Percentiles rank a stretch among this genome's conserved stretches.
Conservation (phyloP, 2,329 filamentous ascomycete genomes). For the Cladosporium sp. region DNA sequence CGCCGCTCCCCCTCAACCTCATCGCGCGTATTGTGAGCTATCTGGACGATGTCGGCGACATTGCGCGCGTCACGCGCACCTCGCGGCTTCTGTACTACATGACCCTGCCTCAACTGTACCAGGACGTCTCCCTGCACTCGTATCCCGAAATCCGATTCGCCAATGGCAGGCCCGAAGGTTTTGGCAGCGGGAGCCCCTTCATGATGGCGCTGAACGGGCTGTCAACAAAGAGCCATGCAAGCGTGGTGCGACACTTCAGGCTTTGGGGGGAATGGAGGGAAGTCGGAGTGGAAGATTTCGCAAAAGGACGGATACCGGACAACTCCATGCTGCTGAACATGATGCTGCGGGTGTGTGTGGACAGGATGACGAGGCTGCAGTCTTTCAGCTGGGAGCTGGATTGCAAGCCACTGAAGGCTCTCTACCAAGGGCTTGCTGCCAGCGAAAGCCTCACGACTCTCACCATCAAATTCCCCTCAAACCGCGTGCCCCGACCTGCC, state of each 20-base stretch:
- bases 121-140: constrained; percentile 49
- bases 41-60: constrained; percentile 53
- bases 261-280: constrained; percentile 54
- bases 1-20: constrained; percentile 50
- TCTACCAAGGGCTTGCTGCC: constrained; percentile 51
- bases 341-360: constrained; percentile 51
- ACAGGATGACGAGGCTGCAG: constrained; percentile 51
- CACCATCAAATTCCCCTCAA: constrained; percentile 51
- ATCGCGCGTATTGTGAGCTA: constrained; percentile 52
- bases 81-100: constrained; percentile 60
- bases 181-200: constrained; percentile 57
- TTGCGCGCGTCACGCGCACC: constrained; percentile 54
- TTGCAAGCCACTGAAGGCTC: constrained; percentile 53
- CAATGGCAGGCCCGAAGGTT: constrained; percentile 53
- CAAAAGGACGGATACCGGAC: constrained; percentile 55
- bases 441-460: constrained; percentile 47
- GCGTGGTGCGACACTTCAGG: constrained; percentile 47
- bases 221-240: constrained; percentile 49
- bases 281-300: constrained; percentile 51
- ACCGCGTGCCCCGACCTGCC: constrained; percentile 51
- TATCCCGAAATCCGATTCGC: constrained; percentile 54
- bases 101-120: constrained; percentile 56
- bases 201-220: constrained; percentile 57
- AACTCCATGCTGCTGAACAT: constrained; percentile 59
- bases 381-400: constrained; percentile 57